Evolutionary conservation across 2,329 filamentous ascomycete species (phyloP).

Genomic region (Pestalotiopsis sp.): DNA sequence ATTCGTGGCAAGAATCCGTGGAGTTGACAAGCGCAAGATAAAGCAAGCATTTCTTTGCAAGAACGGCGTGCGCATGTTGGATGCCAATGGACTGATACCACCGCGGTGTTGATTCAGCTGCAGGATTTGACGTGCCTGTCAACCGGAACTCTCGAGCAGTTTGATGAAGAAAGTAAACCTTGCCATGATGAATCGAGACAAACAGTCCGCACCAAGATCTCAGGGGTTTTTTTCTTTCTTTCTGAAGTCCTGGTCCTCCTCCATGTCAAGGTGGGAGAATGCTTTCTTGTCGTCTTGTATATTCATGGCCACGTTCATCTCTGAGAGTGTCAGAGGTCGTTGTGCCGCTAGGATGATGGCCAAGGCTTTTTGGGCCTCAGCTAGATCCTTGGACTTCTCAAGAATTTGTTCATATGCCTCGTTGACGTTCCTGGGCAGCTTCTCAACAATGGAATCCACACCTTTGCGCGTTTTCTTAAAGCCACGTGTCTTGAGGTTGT

Average conservation of each 20-base stretch:
- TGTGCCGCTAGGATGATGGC: constrained; percentile 28
- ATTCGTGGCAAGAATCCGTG: not conserved
- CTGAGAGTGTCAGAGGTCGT: constrained; percentile 26
- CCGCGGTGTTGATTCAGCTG: not conserved
- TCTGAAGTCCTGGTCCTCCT: constrained; percentile 21
- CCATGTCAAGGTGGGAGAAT: constrained; percentile 8
- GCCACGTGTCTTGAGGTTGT: constrained; percentile 25
- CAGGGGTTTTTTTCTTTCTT: too few species aligned
- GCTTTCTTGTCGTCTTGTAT: not conserved
- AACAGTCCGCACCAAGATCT: constrained; percentile 31
- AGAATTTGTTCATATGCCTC: constrained; percentile 33
- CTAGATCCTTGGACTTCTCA: constrained; percentile 17
- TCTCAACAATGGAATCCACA: constrained; percentile 20
- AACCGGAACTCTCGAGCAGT: constrained; percentile 35
- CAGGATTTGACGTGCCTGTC: constrained; percentile 5
- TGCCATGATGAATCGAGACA: constrained; percentile 28
- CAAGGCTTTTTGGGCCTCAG: constrained; percentile 19
- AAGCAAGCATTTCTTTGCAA: not conserved
- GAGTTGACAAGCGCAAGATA: not conserved
- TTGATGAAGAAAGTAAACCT: constrained; percentile 34
- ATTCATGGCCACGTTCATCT: constrained; percentile 31
- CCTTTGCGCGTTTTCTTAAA: constrained; percentile 15
- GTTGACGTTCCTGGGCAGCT: constrained; percentile 31
- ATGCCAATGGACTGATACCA: not conserved
- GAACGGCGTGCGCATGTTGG: not conserved